Evolutionary conservation across 2,329 filamentous ascomycete genomes (phyloP).

Genomic region (Microcyclosporella mali): DNA sequence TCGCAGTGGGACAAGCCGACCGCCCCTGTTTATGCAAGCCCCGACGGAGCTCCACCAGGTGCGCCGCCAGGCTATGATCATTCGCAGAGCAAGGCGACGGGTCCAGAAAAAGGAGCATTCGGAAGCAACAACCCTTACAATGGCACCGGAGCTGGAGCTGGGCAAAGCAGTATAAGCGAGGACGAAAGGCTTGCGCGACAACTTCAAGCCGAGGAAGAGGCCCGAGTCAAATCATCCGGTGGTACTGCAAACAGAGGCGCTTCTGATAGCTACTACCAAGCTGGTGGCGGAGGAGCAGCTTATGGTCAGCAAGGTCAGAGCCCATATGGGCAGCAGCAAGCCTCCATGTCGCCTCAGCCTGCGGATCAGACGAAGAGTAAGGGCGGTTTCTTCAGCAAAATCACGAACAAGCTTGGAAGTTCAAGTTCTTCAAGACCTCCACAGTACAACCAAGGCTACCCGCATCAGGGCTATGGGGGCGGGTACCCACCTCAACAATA

Average conservation of each 20-base stretch:
- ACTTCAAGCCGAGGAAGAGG: slow-evolving; percentile 7
- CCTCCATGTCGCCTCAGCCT: not conserved
- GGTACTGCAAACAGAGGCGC: slow-evolving; percentile 32
- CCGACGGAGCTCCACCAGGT: slow-evolving; percentile 39
- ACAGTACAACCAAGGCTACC: slow-evolving; percentile 25
- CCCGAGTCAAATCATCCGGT: slow-evolving; percentile 26
- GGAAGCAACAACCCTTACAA: slow-evolving; percentile 68
- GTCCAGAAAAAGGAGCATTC: slow-evolving; percentile 43
- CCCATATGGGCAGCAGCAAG: slow-evolving; percentile 29
- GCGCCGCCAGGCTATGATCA: slow-evolving; percentile 64
- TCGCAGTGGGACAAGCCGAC: slow-evolving; percentile 88
- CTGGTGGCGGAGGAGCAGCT: slow-evolving; percentile 7
- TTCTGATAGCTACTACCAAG: slow-evolving; percentile 44
- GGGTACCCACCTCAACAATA: slow-evolving; percentile 30
- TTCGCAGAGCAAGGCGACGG: slow-evolving; percentile 34
- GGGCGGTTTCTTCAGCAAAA: slow-evolving; percentile 46
- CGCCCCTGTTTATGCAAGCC: slow-evolving; percentile 53
- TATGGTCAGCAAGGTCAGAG: slow-evolving; percentile 21
- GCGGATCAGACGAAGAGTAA: slow-evolving; percentile 15
- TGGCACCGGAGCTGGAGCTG: slow-evolving; percentile 24
- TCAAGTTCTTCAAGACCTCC: slow-evolving; percentile 16
- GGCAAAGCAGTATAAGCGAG: not conserved
- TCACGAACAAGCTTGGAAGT: slow-evolving; percentile 43
- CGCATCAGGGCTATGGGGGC: slow-evolving; percentile 24
- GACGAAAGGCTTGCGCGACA: slow-evolving; percentile 1